A percentile compares a stretch with the other conserved stretches of the same genome.
These are phyloP conservation scores for Coemansia sp. DNA, from an alignment of 192 early-diverging fungal species.

Conservation along the genomic window DNA sequence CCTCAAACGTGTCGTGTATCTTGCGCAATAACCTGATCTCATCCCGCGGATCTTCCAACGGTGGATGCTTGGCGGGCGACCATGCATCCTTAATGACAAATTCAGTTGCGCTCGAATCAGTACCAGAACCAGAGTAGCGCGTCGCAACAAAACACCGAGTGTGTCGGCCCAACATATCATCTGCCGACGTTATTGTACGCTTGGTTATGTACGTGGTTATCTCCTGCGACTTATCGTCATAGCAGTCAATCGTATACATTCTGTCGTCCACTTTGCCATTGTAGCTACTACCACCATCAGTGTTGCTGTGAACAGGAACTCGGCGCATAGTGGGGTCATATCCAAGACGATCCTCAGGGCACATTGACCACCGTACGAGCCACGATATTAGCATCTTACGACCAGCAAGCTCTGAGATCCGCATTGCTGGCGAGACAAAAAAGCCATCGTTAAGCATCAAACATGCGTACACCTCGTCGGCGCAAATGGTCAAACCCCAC, in stretches of 20 bases:
- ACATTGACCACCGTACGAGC: conserved; percentile 17
- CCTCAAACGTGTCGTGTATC: neutral
- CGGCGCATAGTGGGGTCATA: conserved; percentile 1
- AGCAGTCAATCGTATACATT: neutral
- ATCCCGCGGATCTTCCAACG: neutral
- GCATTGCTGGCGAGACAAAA: no score
- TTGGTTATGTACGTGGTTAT: neutral
- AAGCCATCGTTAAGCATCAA: no score
- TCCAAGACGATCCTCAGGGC: conserved; percentile 8
- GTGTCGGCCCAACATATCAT: neutral
- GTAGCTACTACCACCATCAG: neutral
- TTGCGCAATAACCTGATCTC: neutral
- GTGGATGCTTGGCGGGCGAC: neutral
- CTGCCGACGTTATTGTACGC: neutral
- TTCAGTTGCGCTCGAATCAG: no score
- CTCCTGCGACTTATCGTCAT: neutral
- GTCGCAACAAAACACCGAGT: neutral
- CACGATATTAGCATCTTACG: conserved; percentile 1
- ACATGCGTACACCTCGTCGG: no score
- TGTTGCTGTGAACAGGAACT: neutral
- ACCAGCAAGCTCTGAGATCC: no score
- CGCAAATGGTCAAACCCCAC: no score
- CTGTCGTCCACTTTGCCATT: neutral
- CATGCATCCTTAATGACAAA: conserved; percentile 21
- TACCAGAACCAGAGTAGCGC: neutral